Base-by-base conservation (phyloP, 352 stramenopile genomes). In the Phytophthora sp. region DNA sequence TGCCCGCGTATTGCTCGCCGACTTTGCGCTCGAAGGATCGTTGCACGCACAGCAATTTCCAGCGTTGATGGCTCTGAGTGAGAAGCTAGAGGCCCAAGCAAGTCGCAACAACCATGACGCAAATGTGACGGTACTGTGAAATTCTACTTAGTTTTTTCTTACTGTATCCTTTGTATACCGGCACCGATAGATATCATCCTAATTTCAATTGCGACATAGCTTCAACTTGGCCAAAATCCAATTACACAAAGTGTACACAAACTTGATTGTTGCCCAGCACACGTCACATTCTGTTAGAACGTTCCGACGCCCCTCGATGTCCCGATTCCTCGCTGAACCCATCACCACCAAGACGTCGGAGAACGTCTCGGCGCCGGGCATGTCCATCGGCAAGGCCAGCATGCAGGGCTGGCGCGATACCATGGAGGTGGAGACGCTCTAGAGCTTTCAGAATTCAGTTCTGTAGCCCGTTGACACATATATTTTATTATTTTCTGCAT, bases 401-500 rank as follows among this genome's bases (percentile, higher is more conserved):
- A 96, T 96, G 88, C 88, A 96, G 55, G 88, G 88, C 20, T 96
- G 88, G 88, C 83, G 88, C 24, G 85, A 94, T 47, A 78, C 79
- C 1, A 96, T 96, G 88, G 88, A 96, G 80, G 88, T 91, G 24
- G n/a, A 54, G 35, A 7, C 15, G n/a, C 9, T 3, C n/a, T 60
- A 39, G 24, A 53, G 13, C 7, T 36, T n/a, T 2, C 7, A 30
- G 15, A 2, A 26, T 38, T 21, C 23, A 4, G 21, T 49, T 18
- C 13, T 39, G 20, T 8, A 52, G 13, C 24, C 18, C 12, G 24
- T 56, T 63, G 31, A 38, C 13, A 44, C 21, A 44, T 53, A 36
- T 44, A 30, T 42, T 41, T 58, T 39, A 51, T 30, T 18, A 15
- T 54, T 39, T 21, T n/a, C n/a, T 61, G 38, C 29, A 27, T 49